These are phyloP conservation scores for Metarhizium rileyi DNA, from an alignment of 2,329 filamentous ascomycete species.

Conservation along the genomic window DNA sequence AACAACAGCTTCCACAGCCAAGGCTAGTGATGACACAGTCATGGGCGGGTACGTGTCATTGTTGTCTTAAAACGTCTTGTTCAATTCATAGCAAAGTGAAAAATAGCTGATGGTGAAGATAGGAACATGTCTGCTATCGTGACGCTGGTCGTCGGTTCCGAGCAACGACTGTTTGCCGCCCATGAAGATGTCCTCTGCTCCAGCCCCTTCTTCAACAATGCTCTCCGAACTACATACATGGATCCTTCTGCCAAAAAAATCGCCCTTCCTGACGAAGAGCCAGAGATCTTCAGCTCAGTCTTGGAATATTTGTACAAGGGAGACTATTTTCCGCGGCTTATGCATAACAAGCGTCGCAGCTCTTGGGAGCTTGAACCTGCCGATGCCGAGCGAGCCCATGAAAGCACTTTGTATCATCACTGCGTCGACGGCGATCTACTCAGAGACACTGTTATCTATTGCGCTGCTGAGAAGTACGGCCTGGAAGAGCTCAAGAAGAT, in stretches of 20 bases:
- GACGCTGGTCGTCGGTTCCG: constrained; percentile 69
- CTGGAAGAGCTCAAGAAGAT: constrained; percentile 78
- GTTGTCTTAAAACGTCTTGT: not conserved
- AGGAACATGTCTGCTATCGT: constrained; percentile 51
- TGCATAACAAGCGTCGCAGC: constrained; percentile 72
- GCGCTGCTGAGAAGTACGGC: constrained; percentile 74
- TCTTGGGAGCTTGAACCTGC: constrained; percentile 72
- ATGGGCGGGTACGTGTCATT: constrained; percentile 33
- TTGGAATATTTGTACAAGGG: constrained; percentile 92
- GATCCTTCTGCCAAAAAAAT: constrained; percentile 51
- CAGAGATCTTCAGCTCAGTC: constrained; percentile 82
- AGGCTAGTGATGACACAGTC: constrained; percentile 27
- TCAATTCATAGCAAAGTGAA: not conserved
- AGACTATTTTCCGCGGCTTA: constrained; percentile 77
- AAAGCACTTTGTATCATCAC: constrained; percentile 61
- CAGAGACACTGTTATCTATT: constrained; percentile 88
- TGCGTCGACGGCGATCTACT: constrained; percentile 58
- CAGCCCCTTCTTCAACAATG: constrained; percentile 62
- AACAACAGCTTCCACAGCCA: constrained; percentile 33
- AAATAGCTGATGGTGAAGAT: not conserved
- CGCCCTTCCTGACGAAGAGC: constrained; percentile 73
- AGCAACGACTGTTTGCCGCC: constrained; percentile 81
- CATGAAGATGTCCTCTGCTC: constrained; percentile 75
- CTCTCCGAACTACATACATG: constrained; percentile 25
- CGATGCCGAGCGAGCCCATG: constrained; percentile 36